Evolutionary conservation across 2,329 filamentous ascomycete species (phyloP), one percentile per base, ranked within the genome.

Genomic region (Fusarium robinianum): DNA sequence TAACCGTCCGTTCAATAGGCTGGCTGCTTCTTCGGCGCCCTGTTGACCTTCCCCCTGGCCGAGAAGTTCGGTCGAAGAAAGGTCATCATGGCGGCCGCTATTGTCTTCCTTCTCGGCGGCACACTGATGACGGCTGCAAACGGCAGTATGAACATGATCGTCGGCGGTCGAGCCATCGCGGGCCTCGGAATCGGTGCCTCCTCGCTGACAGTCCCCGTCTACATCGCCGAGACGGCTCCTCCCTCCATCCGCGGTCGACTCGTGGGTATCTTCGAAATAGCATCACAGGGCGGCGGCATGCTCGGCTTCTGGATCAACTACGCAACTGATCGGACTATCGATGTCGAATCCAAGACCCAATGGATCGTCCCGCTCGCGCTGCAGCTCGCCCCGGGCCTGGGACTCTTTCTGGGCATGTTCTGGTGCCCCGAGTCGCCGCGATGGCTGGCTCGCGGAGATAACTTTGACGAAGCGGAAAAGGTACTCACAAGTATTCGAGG

Each of bases 401-500:
- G 81, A 18, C 73, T 84, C 14, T 69, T 78, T 33, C 40, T 68
- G 23, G 75, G 75, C 52, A 83, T 83, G 71, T 60, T 77, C 9
- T 67, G 82, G 51, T 81, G 78, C 67, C 76, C 78, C 29, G 80
- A 84, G 57, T 82, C 79, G 1, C 80, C 80, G 5, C 76, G 81
- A 24, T 83, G 76, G 74, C 70, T 84, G 3, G 80, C 80, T 7
- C 75, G 77, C 44, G 70, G 76, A 46, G 80, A 83, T 50, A 69
- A 73, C 43, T 81, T 78, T 72, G 80, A 83, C 29, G 71, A 74
- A 15, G 66, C 63, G 2, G 53, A 60, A 6, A 43, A 19, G 5
- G 62, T 71, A 0, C 61, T 73, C 1, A 48, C 62, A 2, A 54
- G 53, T 29, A 62, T 72, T 12, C 64, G 71, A 1, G 63, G 65